Evolutionary conservation across 2,329 filamentous ascomycete species (phyloP).

Genomic region (Zymoseptoria brevis): DNA sequence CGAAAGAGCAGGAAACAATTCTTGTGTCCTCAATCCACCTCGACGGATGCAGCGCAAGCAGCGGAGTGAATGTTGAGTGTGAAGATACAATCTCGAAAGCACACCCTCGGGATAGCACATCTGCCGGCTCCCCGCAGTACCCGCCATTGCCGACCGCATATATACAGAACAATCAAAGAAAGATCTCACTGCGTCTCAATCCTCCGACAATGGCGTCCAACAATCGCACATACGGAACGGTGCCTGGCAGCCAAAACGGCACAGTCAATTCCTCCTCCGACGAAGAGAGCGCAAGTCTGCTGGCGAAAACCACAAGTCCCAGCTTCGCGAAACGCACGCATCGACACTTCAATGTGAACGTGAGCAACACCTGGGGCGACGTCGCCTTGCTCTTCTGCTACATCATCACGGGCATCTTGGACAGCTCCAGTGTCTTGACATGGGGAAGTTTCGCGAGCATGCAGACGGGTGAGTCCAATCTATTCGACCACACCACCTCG

Average conservation of each 20-base stretch:
- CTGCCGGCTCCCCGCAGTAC: not conserved
- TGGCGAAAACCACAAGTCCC: not conserved
- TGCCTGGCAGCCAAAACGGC: not conserved
- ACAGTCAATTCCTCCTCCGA: not conserved
- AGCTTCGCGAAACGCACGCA: conserved; percentile 6
- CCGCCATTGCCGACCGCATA: not conserved
- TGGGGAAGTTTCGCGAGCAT: conserved; percentile 78
- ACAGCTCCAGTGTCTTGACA: conserved; percentile 66
- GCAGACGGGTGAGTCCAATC: conserved; percentile 57
- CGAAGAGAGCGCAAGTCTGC: not conserved
- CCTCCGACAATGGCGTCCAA: not conserved
- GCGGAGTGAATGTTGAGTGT: too few relatives aligned
- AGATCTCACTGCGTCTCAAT: not conserved
- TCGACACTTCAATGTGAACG: conserved; percentile 37
- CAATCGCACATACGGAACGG: not conserved
- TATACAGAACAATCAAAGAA: not conserved
- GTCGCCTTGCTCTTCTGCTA: conserved; percentile 64
- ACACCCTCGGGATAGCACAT: not conserved
- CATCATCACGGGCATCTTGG: conserved; percentile 67
- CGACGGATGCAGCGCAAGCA: too few relatives aligned
- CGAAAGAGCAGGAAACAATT: too few relatives aligned
- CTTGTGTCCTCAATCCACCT: too few relatives aligned
- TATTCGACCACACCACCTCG: not conserved
- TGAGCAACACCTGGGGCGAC: conserved; percentile 58
- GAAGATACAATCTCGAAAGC: too few relatives aligned